A percentile compares a stretch with the other conserved stretches of the same genome.
Evolutionary conservation across 768 basidiomycete species (phyloP).

Genomic region (Leccinum aurantiacum): DNA sequence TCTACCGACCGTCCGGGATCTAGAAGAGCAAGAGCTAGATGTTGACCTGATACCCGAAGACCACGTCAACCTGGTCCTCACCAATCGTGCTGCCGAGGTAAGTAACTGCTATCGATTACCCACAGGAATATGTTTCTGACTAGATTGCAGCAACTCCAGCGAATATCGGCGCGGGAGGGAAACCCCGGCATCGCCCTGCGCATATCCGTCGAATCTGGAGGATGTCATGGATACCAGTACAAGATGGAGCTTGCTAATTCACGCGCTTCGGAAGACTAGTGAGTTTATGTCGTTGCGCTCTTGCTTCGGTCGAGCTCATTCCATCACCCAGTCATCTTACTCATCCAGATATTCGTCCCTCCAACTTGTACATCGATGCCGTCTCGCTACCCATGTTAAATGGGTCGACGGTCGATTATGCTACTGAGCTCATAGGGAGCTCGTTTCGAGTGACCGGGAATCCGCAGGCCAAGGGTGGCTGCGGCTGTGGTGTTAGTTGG

Average conservation of each 20-base stretch:
- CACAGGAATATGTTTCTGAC: not conserved
- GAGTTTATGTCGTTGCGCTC: slow-evolving; percentile 31
- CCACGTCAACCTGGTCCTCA: slow-evolving; percentile 57
- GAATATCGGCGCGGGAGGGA: slow-evolving; percentile 60
- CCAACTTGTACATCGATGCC: slow-evolving; percentile 81
- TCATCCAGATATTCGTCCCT: slow-evolving; percentile 69
- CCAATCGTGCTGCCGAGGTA: slow-evolving; percentile 68
- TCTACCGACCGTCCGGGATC: slow-evolving; percentile 51
- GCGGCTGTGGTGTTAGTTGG: slow-evolving; percentile 97
- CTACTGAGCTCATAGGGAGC: slow-evolving; percentile 93
- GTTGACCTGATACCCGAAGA: slow-evolving; percentile 55
- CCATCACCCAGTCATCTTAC: slow-evolving; percentile 54
- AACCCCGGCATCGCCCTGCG: slow-evolving; percentile 68
- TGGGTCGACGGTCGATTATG: slow-evolving; percentile 86
- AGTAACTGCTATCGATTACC: slow-evolving; percentile 9
- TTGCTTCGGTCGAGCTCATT: not conserved
- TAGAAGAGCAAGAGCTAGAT: slow-evolving; percentile 64
- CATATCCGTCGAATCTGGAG: slow-evolving; percentile 88
- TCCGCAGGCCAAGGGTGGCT: slow-evolving; percentile 89
- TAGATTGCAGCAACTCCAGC: slow-evolving; percentile 66
- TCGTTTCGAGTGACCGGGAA: slow-evolving; percentile 83
- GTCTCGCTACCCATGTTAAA: slow-evolving; percentile 83
- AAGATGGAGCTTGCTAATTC: slow-evolving; percentile 77
- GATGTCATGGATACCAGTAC: slow-evolving; percentile 98
- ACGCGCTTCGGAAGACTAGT: slow-evolving; percentile 82